These are phyloP conservation scores for Ascochyta clinopodiicola DNA, from an alignment of 2,329 filamentous ascomycete species.

Conservation along the genomic window DNA sequence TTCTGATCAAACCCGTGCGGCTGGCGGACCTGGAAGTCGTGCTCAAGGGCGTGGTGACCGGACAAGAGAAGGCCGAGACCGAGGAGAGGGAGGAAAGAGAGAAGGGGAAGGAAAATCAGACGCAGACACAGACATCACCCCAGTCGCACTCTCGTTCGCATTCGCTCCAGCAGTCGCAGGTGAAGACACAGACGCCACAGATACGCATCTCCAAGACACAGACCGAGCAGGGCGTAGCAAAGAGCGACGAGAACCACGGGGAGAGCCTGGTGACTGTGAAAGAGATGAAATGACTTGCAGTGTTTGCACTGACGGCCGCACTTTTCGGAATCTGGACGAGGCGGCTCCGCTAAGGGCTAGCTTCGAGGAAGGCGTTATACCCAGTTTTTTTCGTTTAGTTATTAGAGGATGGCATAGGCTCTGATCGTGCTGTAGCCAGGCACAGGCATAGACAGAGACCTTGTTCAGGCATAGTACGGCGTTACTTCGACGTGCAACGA, in stretches of 20 bases:
- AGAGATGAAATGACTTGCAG: slow-evolving; percentile 15
- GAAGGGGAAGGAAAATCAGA: slow-evolving; percentile 10
- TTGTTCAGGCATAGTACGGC: slow-evolving; percentile 1
- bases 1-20: slow-evolving; percentile 61
- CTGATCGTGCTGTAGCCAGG: too few relatives aligned
- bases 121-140: background rate
- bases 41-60: slow-evolving; percentile 43
- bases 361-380: slow-evolving; percentile 9
- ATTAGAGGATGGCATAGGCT: background rate
- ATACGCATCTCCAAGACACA: slow-evolving; percentile 6
- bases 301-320: background rate
- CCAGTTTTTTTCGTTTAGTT: slow-evolving; percentile 1
- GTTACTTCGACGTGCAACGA: background rate
- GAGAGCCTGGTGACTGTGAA: background rate
- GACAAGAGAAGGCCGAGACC: slow-evolving; percentile 33
- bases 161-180: background rate
- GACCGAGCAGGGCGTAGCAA: background rate
- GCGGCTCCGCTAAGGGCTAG: background rate
- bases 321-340: slow-evolving; percentile 5
- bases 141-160: slow-evolving; percentile 2
- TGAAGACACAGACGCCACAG: background rate
- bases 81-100: slow-evolving; percentile 23
- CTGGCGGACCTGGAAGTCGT: slow-evolving; percentile 53
- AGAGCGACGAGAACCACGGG: background rate
- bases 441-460: background rate